Evolutionary conservation across 768 basidiomycete genomes (phyloP), one percentile per base, ranked within the genome.

Genomic region (Phaeotremella fagi): DNA sequence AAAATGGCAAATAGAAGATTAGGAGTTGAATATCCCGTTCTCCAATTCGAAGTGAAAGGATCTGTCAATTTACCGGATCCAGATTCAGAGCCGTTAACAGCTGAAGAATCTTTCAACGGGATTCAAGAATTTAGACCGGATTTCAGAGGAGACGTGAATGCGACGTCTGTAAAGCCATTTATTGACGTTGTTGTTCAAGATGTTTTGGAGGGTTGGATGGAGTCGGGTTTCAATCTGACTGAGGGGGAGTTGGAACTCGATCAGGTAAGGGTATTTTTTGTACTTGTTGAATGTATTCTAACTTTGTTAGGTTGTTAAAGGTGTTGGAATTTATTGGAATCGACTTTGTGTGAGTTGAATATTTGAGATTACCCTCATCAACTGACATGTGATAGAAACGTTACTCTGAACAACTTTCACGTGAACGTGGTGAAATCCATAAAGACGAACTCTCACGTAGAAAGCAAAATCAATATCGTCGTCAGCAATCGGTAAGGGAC

Each of bases 381-480:
- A 18, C 46, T n/a, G n/a, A n/a, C n/a, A n/a, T n/a, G n/a, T n/a
- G n/a, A n/a, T n/a, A 66, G 63, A 70, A 67, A 60, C 65, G 68
- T 31, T 70, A 57, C 31, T 47, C 56, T 16, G 68, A 70, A 35
- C 68, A 70, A 45, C 29, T 54, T n/a, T 50, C 63, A 37, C 65
- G 68, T 23, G 53, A 57, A 25, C 36, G 59, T 42, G 69, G 69
- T 12, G 61, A 64, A 44, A 45, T 68, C 2, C 63, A 68, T 38
- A 54, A 59, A 25, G 69, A 71, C 31, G 66, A 68, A 45, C 46
- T 71, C 2, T 54, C 58, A 2, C 50, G 66, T 24, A 41, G 57
- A 20, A 65, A 66, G 44, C 69, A 71, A 33, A 71, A 71, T 45
- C 63, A 64, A 14, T 71, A 64, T 51, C 43, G 69, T 11, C 56